Base-by-base conservation (phyloP, 164 flowering plant species). In the Akebia trifoliata region DNA sequence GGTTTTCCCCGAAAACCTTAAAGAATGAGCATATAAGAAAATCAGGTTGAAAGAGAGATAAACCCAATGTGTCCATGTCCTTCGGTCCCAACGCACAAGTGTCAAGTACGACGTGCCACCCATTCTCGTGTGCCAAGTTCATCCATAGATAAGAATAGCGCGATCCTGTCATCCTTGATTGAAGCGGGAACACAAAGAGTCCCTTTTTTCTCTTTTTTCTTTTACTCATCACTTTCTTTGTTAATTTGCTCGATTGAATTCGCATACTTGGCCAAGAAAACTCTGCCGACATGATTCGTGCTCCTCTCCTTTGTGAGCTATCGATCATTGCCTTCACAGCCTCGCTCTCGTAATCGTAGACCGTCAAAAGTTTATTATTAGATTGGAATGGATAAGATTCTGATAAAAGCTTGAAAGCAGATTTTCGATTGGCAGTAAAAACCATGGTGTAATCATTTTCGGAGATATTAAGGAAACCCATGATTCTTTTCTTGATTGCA, bases 31-130 rank as follows among this genome's bases (percentile, higher is more conserved):
- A 89, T 30, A 89, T 65, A 51, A 92, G 64, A 72, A 89, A 92
- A 38, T 89, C 98, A 2, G 98, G 98, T 9, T 60, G 73, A 61
- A 82, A 62, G 8, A 92, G 69, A 6, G 98, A 92, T 25, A 92
- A 84, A 25, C 89, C 96, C 42, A 92, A 79, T 51, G 86, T 78
- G 58, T 80, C 91, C 95, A 86, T 86, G 72, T 86, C 98, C 70
- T 92, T 89, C 25, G 95, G 93, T 18, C 96, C 93, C 65, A 92
- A 68, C n/a, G 91, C 87, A 59, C 96, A 86, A 32, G 91, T 87
- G 62, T 92, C 98, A 57, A 92, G 73, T 70, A 85, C 61, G 25
- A 89, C 82, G 62, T 88, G 93, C 98, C 98, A 92, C 9, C 93
- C 91, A 48, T 89, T 81, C 63, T 89, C 96, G 63, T 81, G 81